Base-by-base conservation (phyloP, 305 asterid genomes). In the Plantago lanceolata region DNA sequence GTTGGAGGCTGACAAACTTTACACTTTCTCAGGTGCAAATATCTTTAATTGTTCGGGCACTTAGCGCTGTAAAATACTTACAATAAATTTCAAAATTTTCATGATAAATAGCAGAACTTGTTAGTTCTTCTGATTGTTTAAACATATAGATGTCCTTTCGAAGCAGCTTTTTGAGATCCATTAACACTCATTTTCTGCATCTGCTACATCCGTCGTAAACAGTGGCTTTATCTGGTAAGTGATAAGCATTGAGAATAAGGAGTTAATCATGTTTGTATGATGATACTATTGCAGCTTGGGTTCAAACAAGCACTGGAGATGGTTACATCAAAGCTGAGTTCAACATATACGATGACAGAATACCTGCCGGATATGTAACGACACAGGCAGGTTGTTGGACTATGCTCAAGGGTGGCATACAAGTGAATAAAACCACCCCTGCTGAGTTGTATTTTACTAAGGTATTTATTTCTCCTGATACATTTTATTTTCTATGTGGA, bases 371-470 rank as follows among this genome's bases (percentile, higher is more conserved):
- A 3, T 61, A 40, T 28, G 73, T 68, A 3, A 24, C 63, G 29
- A 57, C 68, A 29, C 37, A 28, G 6, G 59, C 35, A 2, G 73
- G 73, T 2, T 68, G 73, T 49, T 68, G 73, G 73, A 52, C 68
- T 14, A 68, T 68, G 73, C 57, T 68, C 37, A 68, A 68, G 60
- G 73, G 67, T 51, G 73, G 73, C 1, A 11, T 68, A 16, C 21
- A 29, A 6, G 68, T 68, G 43, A 24, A 52, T 37, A 26, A 3
- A 5, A 26, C 68, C 49, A 40, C 44, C 50, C 54, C 65, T 54
- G 61, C 54, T 8, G 53, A 52, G 15, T 44, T 68, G 45, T 68
- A 40, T 57, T 68, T 68, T 40, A 15, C 8, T 16, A 61, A 13
- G 73, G 73, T 68, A 57, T 12, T 28, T 1, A 19, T 24, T 24